Base-by-base conservation (phyloP, 176 grass and related monocot species). In the Rhynchospora breviuscula region DNA sequence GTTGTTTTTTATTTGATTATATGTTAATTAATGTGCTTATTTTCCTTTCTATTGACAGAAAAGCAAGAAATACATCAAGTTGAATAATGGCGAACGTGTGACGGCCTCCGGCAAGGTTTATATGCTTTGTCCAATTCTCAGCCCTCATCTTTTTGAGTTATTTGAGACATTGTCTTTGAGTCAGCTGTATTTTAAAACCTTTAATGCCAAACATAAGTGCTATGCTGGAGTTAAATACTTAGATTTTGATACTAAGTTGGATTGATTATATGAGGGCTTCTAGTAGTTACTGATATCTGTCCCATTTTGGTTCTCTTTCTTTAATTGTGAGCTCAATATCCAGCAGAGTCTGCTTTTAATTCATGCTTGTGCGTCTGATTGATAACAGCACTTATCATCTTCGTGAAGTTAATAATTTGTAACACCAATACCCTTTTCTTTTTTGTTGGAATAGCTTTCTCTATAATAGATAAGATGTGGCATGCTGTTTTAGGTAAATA, bases 71-170 rank as follows among this genome's bases (percentile, higher is more conserved):
- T 95, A 89, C 84, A 81, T 98, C 51, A 98, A 95, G 72, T 86
- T 95, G 86, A 98, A 98, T 86, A 95, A 40, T 78, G 91, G 91
- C 22, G 92, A 98, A 62, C 89, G 93, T 85, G 93, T 93, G 63
- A 98, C 93, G 56, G 93, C 91, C 80, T 67, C 96, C 67, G 96
- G 96, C 58, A 98, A 95, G 91, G 93, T 98, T 79, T 46, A 88
- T 87, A 70, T 53, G 45, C 45, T 73, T 19, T 73, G 18, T 73
- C 49, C n/a, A 72, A 73, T 17, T 31, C 45, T 49, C 49, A 73
- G 1, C 44, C 17, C 49, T 51, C 22, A 19, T 51, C 44, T n/a
- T 40, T 73, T 40, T 73, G 7, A 73, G 18, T 73, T 73, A 23
- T 2, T 73, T 49, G 69, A 31, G 45, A 73, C 46, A 73, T 22